Percentiles rank a stretch among this genome's conserved stretches.
Conservation (phyloP, 208 protist genomes). For the Trypanosoma vivax region DNA sequence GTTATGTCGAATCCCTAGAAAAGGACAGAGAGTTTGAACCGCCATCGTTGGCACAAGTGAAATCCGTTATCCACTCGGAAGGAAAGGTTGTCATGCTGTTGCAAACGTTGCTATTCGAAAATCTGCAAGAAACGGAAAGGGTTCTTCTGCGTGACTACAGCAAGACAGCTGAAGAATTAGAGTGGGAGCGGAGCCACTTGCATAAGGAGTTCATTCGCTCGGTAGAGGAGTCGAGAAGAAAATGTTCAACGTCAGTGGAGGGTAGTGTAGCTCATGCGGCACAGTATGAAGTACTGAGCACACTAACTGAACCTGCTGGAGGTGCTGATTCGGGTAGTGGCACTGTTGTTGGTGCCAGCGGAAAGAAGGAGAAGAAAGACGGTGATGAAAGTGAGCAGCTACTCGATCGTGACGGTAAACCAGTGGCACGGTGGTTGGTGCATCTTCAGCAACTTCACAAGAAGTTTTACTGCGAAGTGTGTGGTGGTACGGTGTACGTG, state of each 20-base stretch:
- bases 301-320: constrained; percentile 6
- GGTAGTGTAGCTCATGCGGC: constrained; percentile 65
- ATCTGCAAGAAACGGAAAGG: constrained; percentile 57
- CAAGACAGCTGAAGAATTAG: constrained; percentile 76
- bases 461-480: constrained; percentile 75
- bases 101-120: constrained; percentile 60
- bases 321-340: not conserved
- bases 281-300: constrained; percentile 43
- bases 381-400: constrained; percentile 28
- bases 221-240: constrained; percentile 37
- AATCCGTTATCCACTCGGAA: constrained; percentile 51
- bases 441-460: constrained; percentile 82
- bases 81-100: constrained; percentile 58
- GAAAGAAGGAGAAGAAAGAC: constrained; percentile 1
- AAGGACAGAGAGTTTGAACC: not conserved
- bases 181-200: constrained; percentile 43
- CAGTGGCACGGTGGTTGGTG: constrained; percentile 74
- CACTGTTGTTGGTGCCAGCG: not conserved
- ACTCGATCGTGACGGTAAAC: constrained; percentile 69
- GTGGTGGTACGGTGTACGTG: constrained; percentile 80
- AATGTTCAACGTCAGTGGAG: constrained; percentile 56
- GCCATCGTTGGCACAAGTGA: constrained; percentile 45
- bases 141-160: constrained; percentile 69
- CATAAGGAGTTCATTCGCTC: constrained; percentile 68
- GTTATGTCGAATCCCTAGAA: constrained; percentile 29